Evolutionary conservation across 768 basidiomycete species (phyloP).

Genomic region (Boletus coccyginus): DNA sequence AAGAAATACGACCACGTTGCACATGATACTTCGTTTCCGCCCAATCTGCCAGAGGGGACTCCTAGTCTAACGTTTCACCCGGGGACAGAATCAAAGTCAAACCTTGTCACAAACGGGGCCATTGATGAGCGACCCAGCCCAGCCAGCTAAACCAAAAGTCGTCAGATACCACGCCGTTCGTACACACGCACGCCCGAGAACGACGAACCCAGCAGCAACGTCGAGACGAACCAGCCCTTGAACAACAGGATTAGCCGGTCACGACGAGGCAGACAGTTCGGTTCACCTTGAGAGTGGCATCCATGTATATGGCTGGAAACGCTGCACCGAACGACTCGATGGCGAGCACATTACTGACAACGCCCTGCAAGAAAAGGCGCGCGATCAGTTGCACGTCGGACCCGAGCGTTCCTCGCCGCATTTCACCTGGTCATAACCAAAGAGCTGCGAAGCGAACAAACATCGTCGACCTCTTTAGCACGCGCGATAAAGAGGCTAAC

Average conservation of each 20-base stretch:
- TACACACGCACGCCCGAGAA: not conserved
- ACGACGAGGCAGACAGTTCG: not conserved
- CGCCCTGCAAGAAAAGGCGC: conserved; percentile 19
- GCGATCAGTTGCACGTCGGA: not conserved
- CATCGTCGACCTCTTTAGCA: not conserved
- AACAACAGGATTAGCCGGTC: not conserved
- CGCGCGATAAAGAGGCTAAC: not conserved
- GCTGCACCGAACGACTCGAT: conserved; percentile 35
- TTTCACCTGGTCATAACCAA: conserved; percentile 31
- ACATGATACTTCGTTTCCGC: conserved; percentile 28
- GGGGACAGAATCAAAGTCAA: not conserved
- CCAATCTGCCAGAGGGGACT: conserved; percentile 20
- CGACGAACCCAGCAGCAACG: conserved; percentile 25
- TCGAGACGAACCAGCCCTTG: conserved; percentile 34
- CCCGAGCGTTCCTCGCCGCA: not conserved
- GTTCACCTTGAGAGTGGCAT: conserved; percentile 25
- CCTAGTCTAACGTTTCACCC: not conserved
- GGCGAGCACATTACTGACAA: conserved; percentile 32
- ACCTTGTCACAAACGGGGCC: conserved; percentile 34
- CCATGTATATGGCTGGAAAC: conserved; percentile 30
- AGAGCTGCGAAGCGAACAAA: conserved; percentile 18
- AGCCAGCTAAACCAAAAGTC: conserved; percentile 23
- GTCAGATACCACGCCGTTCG: conserved; percentile 5
- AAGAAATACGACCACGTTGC: conserved; percentile 28
- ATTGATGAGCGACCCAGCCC: conserved; percentile 30